phyloP scores from a whole-genome alignment of 1,139 yeast species.

The Diutina mesorugosa region DNA sequence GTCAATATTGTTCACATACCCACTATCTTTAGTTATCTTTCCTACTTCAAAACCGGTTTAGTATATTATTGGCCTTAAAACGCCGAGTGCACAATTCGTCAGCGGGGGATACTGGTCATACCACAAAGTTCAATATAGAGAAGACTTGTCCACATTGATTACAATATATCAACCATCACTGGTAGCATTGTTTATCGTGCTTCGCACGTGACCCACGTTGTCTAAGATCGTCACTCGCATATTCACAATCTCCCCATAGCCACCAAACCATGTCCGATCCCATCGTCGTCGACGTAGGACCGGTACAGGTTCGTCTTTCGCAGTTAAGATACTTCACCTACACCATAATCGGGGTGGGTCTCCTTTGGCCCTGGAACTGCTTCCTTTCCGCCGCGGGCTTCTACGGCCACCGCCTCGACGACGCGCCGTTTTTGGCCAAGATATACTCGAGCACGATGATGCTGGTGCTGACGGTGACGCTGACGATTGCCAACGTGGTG shows the following conservation, averaged over 20 bases:
- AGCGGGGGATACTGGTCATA: too few relatives aligned
- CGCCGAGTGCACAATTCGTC: too few relatives aligned
- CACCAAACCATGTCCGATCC: neutral
- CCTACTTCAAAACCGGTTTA: too few relatives aligned
- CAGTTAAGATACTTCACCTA: slow-evolving; percentile 38
- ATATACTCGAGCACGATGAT: slow-evolving; percentile 77
- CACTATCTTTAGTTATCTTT: too few relatives aligned
- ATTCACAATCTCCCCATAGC: neutral
- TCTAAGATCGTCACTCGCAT: too few relatives aligned
- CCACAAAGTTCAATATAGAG: too few relatives aligned
- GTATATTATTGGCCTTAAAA: too few relatives aligned
- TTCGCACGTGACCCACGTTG: too few relatives aligned
- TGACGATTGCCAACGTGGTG: slow-evolving; percentile 45
- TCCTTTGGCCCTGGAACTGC: slow-evolving; percentile 96
- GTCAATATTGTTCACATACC: too few relatives aligned
- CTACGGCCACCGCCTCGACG: slow-evolving; percentile 52
- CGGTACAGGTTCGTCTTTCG: neutral
- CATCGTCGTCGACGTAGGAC: neutral
- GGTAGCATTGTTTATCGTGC: too few relatives aligned
- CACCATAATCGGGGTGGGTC: slow-evolving; percentile 57
- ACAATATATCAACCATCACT: too few relatives aligned
- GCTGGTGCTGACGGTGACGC: slow-evolving; percentile 71
- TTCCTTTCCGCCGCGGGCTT: slow-evolving; percentile 78
- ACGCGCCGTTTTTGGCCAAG: slow-evolving; percentile 38
- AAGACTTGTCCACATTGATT: too few relatives aligned